These are phyloP conservation scores for Diplodia intermedia DNA, from an alignment of 2,329 filamentous ascomycete genomes.

Conservation along the genomic window DNA sequence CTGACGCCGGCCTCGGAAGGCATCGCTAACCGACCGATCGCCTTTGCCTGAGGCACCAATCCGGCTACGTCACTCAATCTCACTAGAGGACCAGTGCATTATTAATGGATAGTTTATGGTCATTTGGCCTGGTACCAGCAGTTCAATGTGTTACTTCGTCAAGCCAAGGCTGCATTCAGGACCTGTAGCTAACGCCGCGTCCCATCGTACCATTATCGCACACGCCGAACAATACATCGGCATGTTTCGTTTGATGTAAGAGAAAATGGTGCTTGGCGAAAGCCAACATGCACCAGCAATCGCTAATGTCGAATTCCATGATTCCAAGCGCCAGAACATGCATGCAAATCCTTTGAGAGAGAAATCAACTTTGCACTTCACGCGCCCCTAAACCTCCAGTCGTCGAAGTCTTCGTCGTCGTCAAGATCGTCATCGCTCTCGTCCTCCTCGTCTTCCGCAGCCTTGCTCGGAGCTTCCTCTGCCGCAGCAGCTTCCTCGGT, in stretches of 20 bases:
- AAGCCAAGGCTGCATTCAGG: neutral
- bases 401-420: conserved; percentile 41
- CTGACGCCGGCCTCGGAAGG: conserved; percentile 7
- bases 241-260: neutral
- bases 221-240: neutral
- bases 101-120: no score
- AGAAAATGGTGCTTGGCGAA: conserved; percentile 12
- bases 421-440: conserved; percentile 47
- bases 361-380: conserved; percentile 35
- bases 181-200: neutral
- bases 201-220: neutral
- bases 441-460: conserved; percentile 38
- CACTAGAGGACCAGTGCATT: no score
- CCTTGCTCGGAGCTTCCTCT: conserved; percentile 33
- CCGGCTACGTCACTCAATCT: neutral
- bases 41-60: neutral
- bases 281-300: conserved; percentile 15
- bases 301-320: conserved; percentile 19
- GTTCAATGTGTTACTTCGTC: neutral
- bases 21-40: neutral
- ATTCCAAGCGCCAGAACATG: conserved; percentile 11
- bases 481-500: conserved; percentile 12
- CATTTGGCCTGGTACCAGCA: neutral
- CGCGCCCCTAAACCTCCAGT: conserved; percentile 47
- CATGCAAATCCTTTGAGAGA: neutral